Percentiles rank a stretch among this genome's conserved stretches.
These are phyloP conservation scores for Annulohypoxylon truncatum DNA, from an alignment of 2,329 filamentous ascomycete genomes.

Conservation along the genomic window DNA sequence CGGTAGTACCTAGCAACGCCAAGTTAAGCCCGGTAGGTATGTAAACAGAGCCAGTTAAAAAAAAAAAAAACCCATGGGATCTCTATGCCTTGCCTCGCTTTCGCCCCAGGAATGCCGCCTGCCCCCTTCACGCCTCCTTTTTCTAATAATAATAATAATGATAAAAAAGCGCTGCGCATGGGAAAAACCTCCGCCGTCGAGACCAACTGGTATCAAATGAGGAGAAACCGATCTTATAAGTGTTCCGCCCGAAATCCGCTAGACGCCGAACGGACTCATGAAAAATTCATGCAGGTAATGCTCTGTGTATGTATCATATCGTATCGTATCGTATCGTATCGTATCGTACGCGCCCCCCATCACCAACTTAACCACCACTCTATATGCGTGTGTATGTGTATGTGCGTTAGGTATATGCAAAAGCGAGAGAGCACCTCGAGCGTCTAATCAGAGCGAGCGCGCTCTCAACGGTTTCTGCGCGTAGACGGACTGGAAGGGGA, in stretches of 20 bases:
- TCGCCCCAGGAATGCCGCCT: not conserved
- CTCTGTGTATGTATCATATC: not conserved
- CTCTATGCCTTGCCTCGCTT: not conserved
- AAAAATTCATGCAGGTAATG: constrained; percentile 18
- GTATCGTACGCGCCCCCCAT: constrained; percentile 6
- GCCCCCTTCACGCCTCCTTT: not conserved
- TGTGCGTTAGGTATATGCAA: not conserved
- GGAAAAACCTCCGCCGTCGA: not conserved
- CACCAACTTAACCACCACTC: constrained; percentile 1
- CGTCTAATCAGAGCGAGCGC: not conserved
- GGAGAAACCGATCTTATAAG: not conserved
- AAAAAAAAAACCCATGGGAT: not conserved
- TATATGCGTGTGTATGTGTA: not conserved
- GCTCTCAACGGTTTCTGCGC: constrained; percentile 60
- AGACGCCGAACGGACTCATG: constrained; percentile 24
- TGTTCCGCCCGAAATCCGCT: constrained; percentile 13
- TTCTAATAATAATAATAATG: too few species aligned
- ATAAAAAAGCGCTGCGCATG: not conserved
- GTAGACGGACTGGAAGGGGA: constrained; percentile 66
- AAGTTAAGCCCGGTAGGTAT: not conserved
- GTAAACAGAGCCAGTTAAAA: not conserved
- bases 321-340: not conserved
- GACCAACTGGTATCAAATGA: not conserved
- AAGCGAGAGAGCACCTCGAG: not conserved
- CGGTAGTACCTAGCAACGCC: not conserved